These are phyloP conservation scores for Zalaria obscura DNA, from an alignment of 2,329 filamentous ascomycete species.

Conservation along the genomic window DNA sequence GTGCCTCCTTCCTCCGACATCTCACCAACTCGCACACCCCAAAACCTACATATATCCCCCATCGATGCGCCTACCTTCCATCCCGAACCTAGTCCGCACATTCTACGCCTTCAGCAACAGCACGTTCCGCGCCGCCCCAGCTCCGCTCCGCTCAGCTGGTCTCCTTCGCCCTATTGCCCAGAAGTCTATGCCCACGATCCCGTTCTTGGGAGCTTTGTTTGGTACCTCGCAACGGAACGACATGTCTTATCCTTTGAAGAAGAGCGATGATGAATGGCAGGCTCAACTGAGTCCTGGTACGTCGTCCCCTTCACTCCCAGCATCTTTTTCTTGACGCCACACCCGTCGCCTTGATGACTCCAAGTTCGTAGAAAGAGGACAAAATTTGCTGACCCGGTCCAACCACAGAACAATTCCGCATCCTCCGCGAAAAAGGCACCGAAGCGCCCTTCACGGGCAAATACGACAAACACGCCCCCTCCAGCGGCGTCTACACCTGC, in stretches of 20 bases:
- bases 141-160: slow-evolving; percentile 17
- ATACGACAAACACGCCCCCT: slow-evolving; percentile 75
- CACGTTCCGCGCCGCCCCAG: slow-evolving; percentile 19
- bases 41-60: not conserved
- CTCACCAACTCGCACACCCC: not conserved
- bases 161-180: slow-evolving; percentile 23
- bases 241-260: slow-evolving; percentile 69
- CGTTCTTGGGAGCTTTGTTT: slow-evolving; percentile 67
- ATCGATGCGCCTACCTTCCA: slow-evolving; percentile 34
- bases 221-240: slow-evolving; percentile 41
- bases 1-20: not conserved
- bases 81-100: slow-evolving; percentile 33
- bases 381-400: not conserved
- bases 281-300: slow-evolving; percentile 62
- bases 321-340: too few relatives aligned
- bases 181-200: slow-evolving; percentile 61
- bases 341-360: slow-evolving; percentile 37
- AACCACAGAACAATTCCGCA: slow-evolving; percentile 73
- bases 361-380: slow-evolving; percentile 38
- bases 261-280: slow-evolving; percentile 74
- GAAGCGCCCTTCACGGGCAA: slow-evolving; percentile 67
- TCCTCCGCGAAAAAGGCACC: slow-evolving; percentile 85
- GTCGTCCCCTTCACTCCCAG: slow-evolving; percentile 6
- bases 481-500: slow-evolving; percentile 69
- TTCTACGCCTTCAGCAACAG: slow-evolving; percentile 34